A percentile compares a stretch with the other conserved stretches of the same genome.
Conservation (phyloP, 169 alveolate species). For the Besnoitia besnoiti region DNA sequence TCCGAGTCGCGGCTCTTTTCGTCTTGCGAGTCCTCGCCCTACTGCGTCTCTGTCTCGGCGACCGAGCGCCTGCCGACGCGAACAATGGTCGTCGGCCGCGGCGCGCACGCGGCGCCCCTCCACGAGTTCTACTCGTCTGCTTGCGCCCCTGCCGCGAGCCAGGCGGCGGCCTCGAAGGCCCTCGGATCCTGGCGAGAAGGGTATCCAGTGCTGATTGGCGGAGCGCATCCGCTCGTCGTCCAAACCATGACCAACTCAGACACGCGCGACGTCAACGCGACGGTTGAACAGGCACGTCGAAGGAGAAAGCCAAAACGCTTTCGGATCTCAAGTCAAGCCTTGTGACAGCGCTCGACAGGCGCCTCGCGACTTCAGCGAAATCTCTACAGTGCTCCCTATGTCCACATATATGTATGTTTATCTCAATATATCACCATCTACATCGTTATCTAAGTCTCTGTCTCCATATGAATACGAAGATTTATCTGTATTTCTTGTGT, state of each 20-base stretch:
- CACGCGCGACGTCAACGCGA: conserved; percentile 80
- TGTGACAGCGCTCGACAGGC: too few relatives aligned
- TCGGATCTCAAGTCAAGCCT: too few relatives aligned
- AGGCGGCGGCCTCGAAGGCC: neutral
- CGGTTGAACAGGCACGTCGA: conserved; percentile 78
- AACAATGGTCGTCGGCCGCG: conserved; percentile 48
- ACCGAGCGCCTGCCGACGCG: conserved; percentile 51
- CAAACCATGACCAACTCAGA: conserved; percentile 86
- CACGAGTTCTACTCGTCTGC: conserved; percentile 26
- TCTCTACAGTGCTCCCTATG: too few relatives aligned
- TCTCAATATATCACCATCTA: neutral
- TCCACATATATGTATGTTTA: neutral
- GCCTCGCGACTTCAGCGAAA: too few relatives aligned
- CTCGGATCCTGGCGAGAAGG: conserved; percentile 22
- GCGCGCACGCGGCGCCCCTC: neutral
- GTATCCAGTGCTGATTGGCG: conserved; percentile 44
- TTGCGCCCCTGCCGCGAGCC: neutral
- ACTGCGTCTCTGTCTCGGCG: neutral
- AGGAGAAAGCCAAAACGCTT: too few relatives aligned
- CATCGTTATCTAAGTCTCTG: neutral
- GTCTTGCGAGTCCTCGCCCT: too few relatives aligned
- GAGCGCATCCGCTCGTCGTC: conserved; percentile 79
- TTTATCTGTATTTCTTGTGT: too few relatives aligned
- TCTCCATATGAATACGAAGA: neutral
- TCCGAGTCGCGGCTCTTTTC: too few relatives aligned